phyloP scores from a whole-genome alignment of 179 eudicot genomes.

The Vitellaria paradoxa region DNA sequence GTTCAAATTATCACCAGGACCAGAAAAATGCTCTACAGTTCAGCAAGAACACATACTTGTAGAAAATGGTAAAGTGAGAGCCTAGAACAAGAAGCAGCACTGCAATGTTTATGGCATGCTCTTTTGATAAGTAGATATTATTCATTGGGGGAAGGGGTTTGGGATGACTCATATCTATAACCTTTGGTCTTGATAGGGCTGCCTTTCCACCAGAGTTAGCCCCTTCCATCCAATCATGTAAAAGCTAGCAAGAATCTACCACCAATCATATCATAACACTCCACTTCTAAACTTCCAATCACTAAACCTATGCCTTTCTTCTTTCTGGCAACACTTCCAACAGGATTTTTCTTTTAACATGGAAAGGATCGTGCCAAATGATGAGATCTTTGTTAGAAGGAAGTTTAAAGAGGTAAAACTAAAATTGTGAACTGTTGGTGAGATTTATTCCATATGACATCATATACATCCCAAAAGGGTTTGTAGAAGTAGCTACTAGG shows the following conservation, averaged over 20 bases:
- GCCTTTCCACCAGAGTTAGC: too few relatives aligned
- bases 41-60: not conserved
- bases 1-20: slow-evolving; percentile 1
- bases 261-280: not conserved
- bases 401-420: not conserved
- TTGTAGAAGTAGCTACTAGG: not conserved
- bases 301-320: not conserved
- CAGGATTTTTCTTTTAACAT: not conserved
- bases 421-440: not conserved
- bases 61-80: not conserved
- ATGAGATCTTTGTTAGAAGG: not conserved
- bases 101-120: not conserved
- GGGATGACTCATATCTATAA: too few relatives aligned
- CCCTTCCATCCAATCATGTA: not conserved
- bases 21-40: slow-evolving; percentile 2
- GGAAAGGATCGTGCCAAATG: not conserved
- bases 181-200: too few relatives aligned
- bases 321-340: not conserved
- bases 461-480: not conserved
- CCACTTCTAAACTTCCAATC: not conserved
- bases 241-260: not conserved
- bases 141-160: too few relatives aligned
- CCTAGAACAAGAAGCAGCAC: not conserved
- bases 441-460: not conserved
- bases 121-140: too few relatives aligned